Evolutionary conservation across 371 early-diverging fungal species (phyloP), one percentile per base, ranked within the genome.

Genomic region (Saksenaea oblongispora): DNA sequence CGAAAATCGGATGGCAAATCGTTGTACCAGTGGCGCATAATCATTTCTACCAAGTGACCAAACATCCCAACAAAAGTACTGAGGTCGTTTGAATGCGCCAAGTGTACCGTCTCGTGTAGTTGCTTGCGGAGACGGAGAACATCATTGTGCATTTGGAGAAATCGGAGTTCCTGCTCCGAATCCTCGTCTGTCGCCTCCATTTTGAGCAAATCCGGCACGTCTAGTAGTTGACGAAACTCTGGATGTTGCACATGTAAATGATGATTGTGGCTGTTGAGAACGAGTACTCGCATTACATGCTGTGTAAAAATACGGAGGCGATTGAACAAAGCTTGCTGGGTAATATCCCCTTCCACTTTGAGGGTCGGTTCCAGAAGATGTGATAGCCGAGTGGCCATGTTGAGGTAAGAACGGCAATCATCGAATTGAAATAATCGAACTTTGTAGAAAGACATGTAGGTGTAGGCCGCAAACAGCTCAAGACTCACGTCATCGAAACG

Each of bases 41-140:
- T 63, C 73, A 75, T 73, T 35, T 79, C 79, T 17, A 76, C 58
- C 10, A 69, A 67, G 42, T 79, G 76, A 9, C 74, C 65, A 47
- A 79, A 65, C 8, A 57, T 53, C 14, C 69, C 69, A 9, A 79
- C 62, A 36, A 64, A 72, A 0, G 56, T 56, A 11, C 59, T 53
- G 0, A 71, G 27, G 54, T 72, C 69, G 0, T 58, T 41, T n/a
- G 65, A 31, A 31, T 62, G 59, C 9, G 59, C 58, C 1, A 31
- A 27, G 5, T 66, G 47, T 3, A 62, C 66, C 0, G 66, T 53
- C 0, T 64, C 37, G 24, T 69, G 67, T n/a, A 72, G 61, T 7
- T 37, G 42, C 9, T 59, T 36, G 1, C 58, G 59, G 1, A 74
- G 61, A 0, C 55, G 24, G 9, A 37, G 28, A 27, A 58, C n/a